Evolutionary conservation across 2,329 filamentous ascomycete genomes (phyloP).

Genomic region (Sphaerulina musiva): DNA sequence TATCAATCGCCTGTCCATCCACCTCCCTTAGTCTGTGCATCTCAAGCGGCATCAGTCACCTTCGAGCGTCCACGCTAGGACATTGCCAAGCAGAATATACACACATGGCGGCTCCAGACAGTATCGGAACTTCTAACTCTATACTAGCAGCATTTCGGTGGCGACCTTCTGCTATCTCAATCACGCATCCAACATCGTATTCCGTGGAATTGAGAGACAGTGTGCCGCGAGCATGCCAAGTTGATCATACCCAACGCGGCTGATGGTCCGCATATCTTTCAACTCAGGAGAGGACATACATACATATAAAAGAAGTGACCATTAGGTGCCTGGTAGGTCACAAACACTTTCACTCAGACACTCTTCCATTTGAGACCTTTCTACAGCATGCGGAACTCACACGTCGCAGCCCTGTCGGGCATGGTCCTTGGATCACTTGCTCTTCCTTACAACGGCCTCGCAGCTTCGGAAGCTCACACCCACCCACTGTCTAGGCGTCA

Average conservation of each 20-base stretch:
- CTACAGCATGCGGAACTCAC: conserved; percentile 6
- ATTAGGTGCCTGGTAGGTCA: background rate
- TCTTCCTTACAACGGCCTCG: conserved; percentile 9
- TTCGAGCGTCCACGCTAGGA: background rate
- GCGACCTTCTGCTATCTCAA: background rate
- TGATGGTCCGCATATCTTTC: background rate
- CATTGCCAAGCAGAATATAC: background rate
- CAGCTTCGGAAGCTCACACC: background rate
- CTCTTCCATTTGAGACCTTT: background rate
- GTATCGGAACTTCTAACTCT: background rate
- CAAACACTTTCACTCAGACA: background rate
- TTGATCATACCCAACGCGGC: background rate
- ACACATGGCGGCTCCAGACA: background rate
- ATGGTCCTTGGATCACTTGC: conserved; percentile 6
- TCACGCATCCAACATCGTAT: background rate
- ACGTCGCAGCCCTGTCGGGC: conserved; percentile 10
- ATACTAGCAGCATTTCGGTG: background rate
- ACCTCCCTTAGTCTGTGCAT: background rate
- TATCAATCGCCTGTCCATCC: background rate
- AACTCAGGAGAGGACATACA: background rate
- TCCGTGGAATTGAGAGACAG: background rate
- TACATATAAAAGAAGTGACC: background rate
- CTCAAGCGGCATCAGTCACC: background rate
- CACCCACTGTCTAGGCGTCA: conserved; percentile 9
- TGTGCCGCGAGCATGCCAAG: background rate